Evolutionary conservation across 495 filamentous ascomycete species (phyloP), one percentile per base, ranked within the genome.

Genomic region (Daldinia concentrica): DNA sequence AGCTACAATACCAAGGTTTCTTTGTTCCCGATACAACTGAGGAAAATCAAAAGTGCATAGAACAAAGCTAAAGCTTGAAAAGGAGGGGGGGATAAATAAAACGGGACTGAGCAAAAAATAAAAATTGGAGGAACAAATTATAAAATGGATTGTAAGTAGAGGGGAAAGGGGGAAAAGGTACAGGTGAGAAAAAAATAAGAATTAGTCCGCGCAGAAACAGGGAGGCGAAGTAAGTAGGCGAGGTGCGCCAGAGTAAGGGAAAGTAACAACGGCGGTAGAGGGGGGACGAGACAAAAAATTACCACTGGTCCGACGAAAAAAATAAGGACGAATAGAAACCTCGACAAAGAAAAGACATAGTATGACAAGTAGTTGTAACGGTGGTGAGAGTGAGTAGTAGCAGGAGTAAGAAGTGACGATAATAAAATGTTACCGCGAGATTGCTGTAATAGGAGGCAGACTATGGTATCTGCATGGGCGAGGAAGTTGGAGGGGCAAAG

Each of bases 1-100:
- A 77, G 75, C 63, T 72, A 58, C 32, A 62, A 72, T 65, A 73
- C 64, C 50, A 65, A 73, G 5, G 56, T 62, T 29, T 64, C 65
- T 73, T 48, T 68, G 70, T 73, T 68, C 64, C 65, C 54, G 39
- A 68, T 73, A 73, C 70, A 73, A 68, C 60, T 62, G 14, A 27
- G 17, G 54, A 56, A 56, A 73, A 51, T 61, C 34, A 56, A 65
- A 48, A 65, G 65, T 62, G 61, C 65, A 73, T 62, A 29, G 64
- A 59, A 59, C 32, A 58, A 73, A 65, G 48, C 50, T 62, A 52
- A 62, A 34, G 15, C 32, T 60, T 56, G 7, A 43, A 15, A 58
- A 51, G 56, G 36, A 26, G 54, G 59, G 52, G 27, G 58, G 39
- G 41, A 56, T 57, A 30, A 65, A 68, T 64, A 68, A 62, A 64